Base-by-base conservation (phyloP, 371 early-diverging fungal species). In the Mucor lusitanicus region DNA sequence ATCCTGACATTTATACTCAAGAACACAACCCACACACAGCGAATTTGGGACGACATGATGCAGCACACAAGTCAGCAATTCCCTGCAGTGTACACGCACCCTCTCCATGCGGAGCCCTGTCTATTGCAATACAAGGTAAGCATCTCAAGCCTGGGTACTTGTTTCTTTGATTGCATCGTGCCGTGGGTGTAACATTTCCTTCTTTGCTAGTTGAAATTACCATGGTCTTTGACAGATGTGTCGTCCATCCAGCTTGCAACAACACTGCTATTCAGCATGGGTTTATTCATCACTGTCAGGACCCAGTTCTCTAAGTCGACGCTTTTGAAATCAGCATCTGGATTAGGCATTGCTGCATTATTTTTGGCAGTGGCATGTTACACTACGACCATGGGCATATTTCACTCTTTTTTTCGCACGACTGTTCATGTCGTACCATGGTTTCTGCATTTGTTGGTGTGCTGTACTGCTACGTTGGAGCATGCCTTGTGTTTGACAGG, bases 401-500 rank as follows among this genome's bases (percentile, higher is more conserved):
- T 75, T 30, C 37, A 69, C 15, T 23, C 23, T 64, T 55, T 59
- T 75, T 57, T 60, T 59, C 62, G 11, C 37, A 69, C 13, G 53
- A 67, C 37, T 37, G 54, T 50, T 55, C 59, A 21, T 46, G 61
- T 59, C 15, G 73, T 66, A 23, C 67, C 87, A 85, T 89, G 88
- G 59, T 86, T 89, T 15, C 69, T 87, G 17, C 59, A 55, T 39
- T 87, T 90, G 1, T 83, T 91, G 59, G 79, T 92, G 35, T 82
- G 90, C 58, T 85, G 88, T 54, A 85, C 88, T 3, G 80, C 91
- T 17, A 90, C 92, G 0, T 81, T 92, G 4, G 92, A 94, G 64
- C 93, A 92, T 60, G 82, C 88, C 48, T 85, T 88, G 70, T 78
- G 88, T 13, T 60, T 94, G 42, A 91, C 91, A 9, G 84, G 89